These are phyloP conservation scores for Citrus sp. DNA, from an alignment of 345 rosid species.

Conservation along the genomic window DNA sequence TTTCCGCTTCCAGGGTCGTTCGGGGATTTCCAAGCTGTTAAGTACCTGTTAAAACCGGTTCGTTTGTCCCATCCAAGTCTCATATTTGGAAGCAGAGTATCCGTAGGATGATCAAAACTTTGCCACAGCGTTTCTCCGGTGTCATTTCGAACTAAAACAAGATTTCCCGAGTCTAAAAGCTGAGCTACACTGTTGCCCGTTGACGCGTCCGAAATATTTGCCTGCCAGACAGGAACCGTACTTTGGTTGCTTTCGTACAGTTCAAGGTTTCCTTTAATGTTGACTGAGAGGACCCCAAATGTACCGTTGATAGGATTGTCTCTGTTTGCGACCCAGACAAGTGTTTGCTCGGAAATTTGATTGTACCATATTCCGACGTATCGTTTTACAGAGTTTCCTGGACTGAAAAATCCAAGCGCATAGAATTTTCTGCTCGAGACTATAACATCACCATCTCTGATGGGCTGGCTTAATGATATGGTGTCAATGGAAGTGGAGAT, in stretches of 20 bases:
- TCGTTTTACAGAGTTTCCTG: constrained; percentile 41
- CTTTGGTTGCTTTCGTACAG: constrained; percentile 19
- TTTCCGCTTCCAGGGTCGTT: constrained; percentile 52
- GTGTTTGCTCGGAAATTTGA: constrained; percentile 34
- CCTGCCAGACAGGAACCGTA: constrained; percentile 47
- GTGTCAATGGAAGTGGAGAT: constrained; percentile 25
- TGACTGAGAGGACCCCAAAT: constrained; percentile 39
- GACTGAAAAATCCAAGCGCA: constrained; percentile 68
- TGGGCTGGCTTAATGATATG: constrained; percentile 23
- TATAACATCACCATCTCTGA: constrained; percentile 46
- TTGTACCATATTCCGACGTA: constrained; percentile 82
- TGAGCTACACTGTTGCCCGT: constrained; percentile 29
- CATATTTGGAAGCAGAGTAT: constrained; percentile 60
- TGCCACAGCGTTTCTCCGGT: constrained; percentile 44
- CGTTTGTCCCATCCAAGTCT: constrained; percentile 48
- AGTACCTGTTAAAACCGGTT: constrained; percentile 28
- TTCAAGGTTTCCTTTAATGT: constrained; percentile 41
- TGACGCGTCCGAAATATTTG: constrained; percentile 27
- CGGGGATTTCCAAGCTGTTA: constrained; percentile 51
- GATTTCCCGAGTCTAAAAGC: constrained; percentile 63
- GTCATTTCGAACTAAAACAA: constrained; percentile 38
- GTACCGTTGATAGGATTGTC: constrained; percentile 45
- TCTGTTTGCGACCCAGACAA: constrained; percentile 85
- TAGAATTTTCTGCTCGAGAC: constrained; percentile 35
- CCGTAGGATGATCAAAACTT: constrained; percentile 67